Percentiles rank a stretch among this genome's conserved stretches.
Conservation (phyloP, 495 filamentous ascomycete genomes). For the Tuber borchii region DNA sequence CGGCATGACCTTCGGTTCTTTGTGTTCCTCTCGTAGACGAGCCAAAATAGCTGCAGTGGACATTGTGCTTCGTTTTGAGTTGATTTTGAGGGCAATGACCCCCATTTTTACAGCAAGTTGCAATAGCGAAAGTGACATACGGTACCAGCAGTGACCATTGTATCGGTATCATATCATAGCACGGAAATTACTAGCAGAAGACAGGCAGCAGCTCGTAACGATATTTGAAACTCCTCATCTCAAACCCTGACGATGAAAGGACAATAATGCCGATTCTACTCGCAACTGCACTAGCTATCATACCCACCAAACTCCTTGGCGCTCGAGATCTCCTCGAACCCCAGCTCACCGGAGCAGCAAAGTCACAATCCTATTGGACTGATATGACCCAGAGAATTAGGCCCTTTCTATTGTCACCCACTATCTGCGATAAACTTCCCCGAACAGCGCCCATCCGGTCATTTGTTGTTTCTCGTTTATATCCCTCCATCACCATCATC, state of each 20-base stretch:
- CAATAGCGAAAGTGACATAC: not conserved
- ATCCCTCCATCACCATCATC: not conserved
- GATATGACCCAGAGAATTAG: not conserved
- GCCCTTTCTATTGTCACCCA: not conserved
- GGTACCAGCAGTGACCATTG: not conserved
- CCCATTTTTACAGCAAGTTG: not conserved
- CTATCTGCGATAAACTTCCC: not conserved
- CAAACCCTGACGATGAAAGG: not conserved
- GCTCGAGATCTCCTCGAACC: not conserved
- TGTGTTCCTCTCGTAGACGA: not conserved
- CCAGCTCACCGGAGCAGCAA: not conserved
- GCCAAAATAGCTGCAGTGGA: not conserved
- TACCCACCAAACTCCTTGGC: not conserved
- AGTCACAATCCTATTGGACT: not conserved
- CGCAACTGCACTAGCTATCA: not conserved
- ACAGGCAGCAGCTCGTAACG: not conserved
- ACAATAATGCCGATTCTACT: not conserved
- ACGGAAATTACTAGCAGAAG: not conserved
- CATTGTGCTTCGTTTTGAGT: not conserved
- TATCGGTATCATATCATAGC: too few species aligned
- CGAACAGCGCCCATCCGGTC: not conserved
- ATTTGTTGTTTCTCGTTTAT: not conserved
- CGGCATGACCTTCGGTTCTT: not conserved
- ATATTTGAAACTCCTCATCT: not conserved
- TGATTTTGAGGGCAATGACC: not conserved